A percentile compares a stretch with the other conserved stretches of the same genome.
phyloP scores from a whole-genome alignment of 2,329 filamentous ascomycete species.

The Triangularia setosa region DNA sequence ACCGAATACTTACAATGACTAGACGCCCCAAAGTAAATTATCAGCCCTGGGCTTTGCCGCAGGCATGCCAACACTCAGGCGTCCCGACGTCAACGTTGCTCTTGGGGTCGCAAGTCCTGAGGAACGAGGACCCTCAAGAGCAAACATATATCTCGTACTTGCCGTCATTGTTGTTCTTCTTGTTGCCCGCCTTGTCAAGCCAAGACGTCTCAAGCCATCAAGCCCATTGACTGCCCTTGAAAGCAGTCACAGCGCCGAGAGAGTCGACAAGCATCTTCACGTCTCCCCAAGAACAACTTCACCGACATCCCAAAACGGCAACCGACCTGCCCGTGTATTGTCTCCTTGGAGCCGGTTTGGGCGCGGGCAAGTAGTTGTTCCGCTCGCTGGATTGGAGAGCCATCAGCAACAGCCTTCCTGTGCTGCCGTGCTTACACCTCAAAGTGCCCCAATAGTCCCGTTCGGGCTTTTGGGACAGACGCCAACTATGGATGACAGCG shows the following conservation, averaged over 20 bases:
- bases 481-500: conserved; percentile 22
- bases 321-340: not conserved
- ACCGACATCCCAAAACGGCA: conserved; percentile 4
- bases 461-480: conserved; percentile 12
- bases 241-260: conserved; percentile 3
- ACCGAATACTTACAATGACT: conserved; percentile 18
- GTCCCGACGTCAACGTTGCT: conserved; percentile 31
- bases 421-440: conserved; percentile 13
- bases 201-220: not conserved
- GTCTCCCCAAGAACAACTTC: not conserved
- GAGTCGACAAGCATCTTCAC: not conserved
- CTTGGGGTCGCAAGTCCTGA: conserved; percentile 28
- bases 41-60: conserved; percentile 26
- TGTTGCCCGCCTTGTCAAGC: conserved; percentile 24
- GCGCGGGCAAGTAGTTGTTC: conserved; percentile 4
- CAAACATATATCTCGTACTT: conserved; percentile 29
- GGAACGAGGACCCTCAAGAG: conserved; percentile 18
- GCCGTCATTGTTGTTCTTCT: conserved; percentile 35
- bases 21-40: conserved; percentile 19
- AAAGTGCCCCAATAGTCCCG: conserved; percentile 10
- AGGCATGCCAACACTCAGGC: conserved; percentile 39
- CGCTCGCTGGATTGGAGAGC: not conserved
- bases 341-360: not conserved
- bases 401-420: conserved; percentile 10
- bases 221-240: not conserved